Percentiles rank a stretch among this genome's conserved stretches.
phyloP scores from a whole-genome alignment of 1,139 yeast genomes.

The Kurtzmaniella quercitrusa region DNA sequence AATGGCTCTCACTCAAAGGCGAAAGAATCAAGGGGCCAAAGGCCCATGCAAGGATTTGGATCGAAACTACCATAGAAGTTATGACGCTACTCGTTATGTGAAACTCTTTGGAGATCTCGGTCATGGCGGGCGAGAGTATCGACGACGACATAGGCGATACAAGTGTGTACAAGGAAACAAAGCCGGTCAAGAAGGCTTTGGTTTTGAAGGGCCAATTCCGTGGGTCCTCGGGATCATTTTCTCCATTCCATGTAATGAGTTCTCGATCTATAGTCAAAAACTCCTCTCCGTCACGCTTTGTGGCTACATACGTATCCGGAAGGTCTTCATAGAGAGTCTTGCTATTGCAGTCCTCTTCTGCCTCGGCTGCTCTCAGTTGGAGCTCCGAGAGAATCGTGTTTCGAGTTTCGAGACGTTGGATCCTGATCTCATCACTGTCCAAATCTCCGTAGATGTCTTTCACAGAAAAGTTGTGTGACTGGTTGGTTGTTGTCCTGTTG shows the following conservation, averaged over 20 bases:
- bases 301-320: conserved; percentile 19
- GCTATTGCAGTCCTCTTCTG: conserved; percentile 9
- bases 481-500: not conserved
- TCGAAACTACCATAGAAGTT: conserved; percentile 38
- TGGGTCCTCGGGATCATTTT: conserved; percentile 36
- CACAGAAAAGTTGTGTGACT: conserved; percentile 7
- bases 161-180: conserved; percentile 40
- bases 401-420: conserved; percentile 18
- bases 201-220: conserved; percentile 31
- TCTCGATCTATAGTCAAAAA: conserved; percentile 39
- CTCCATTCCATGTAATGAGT: conserved; percentile 38
- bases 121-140: conserved; percentile 41
- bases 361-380: conserved; percentile 9
- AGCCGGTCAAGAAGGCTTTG: conserved; percentile 26
- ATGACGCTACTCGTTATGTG: conserved; percentile 26
- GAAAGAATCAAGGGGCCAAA: conserved; percentile 42
- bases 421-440: conserved; percentile 14
- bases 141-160: conserved; percentile 47
- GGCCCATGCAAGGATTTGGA: conserved; percentile 46
- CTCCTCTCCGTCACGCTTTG: conserved; percentile 34
- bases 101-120: conserved; percentile 31
- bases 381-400: conserved; percentile 18
- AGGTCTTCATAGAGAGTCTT: conserved; percentile 14
- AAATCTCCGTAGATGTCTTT: conserved; percentile 17
- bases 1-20: conserved; percentile 42